phyloP scores from a whole-genome alignment of 139 green algal genomes.

The Diplosphaera chodatii region DNA sequence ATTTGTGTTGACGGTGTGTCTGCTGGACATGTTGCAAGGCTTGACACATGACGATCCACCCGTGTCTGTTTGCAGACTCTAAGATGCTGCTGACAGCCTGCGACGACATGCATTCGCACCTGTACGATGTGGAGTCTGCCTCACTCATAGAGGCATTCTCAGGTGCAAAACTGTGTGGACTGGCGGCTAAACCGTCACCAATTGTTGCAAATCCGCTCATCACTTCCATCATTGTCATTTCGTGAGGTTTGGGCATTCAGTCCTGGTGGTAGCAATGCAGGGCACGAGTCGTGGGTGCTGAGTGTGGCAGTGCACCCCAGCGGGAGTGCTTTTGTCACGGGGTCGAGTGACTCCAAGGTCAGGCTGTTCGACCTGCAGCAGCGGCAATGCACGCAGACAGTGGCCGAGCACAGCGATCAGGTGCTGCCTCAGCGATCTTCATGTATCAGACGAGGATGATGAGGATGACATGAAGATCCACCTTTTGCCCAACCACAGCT shows the following conservation, averaged over 20 bases:
- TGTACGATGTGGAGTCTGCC: slow-evolving; percentile 78
- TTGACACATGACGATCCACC: no score
- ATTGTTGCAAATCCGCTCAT: no score
- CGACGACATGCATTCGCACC: slow-evolving; percentile 85
- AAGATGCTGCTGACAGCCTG: slow-evolving; percentile 74
- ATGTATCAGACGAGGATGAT: no score
- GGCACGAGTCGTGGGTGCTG: slow-evolving; percentile 88
- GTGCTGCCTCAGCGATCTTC: slow-evolving; percentile 18
- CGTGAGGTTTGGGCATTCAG: background rate
- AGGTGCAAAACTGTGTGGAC: slow-evolving; percentile 27
- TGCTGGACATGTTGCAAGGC: no score
- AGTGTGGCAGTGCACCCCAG: slow-evolving; percentile 64
- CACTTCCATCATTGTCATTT: no score
- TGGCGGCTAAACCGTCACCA: no score
- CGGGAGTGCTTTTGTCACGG: slow-evolving; percentile 59
- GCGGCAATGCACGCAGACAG: slow-evolving; percentile 62
- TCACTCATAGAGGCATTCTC: slow-evolving; percentile 75
- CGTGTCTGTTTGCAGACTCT: slow-evolving; percentile 57
- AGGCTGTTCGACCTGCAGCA: slow-evolving; percentile 83
- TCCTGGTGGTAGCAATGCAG: slow-evolving; percentile 18
- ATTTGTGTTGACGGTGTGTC: no score
- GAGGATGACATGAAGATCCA: no score
- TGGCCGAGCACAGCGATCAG: slow-evolving; percentile 67
- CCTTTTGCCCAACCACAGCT: no score
- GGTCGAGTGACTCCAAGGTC: slow-evolving; percentile 65